A percentile compares a stretch with the other conserved stretches of the same genome.
These are phyloP conservation scores for Cercophora sp. DNA, from an alignment of 495 filamentous ascomycete genomes.

Conservation along the genomic window DNA sequence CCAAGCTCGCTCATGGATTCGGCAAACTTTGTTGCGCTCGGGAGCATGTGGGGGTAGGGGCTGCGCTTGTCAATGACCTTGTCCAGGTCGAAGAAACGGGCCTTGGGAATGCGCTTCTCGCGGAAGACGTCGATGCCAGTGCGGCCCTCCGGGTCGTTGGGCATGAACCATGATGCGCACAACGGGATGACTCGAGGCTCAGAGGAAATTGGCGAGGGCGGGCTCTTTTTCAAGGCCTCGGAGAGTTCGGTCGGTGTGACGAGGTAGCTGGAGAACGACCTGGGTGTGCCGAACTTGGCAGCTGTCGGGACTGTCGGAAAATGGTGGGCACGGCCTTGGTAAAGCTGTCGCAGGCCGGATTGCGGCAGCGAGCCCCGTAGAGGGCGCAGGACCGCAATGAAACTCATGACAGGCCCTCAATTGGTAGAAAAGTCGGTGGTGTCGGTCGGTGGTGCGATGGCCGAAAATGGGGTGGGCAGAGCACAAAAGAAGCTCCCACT, in stretches of 20 bases:
- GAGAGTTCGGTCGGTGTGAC: slow-evolving; percentile 79
- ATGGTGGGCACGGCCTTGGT: slow-evolving; percentile 15
- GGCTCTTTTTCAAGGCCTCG: slow-evolving; percentile 71
- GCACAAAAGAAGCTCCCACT: neutral
- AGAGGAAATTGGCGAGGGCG: slow-evolving; percentile 67
- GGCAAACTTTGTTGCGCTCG: slow-evolving; percentile 72
- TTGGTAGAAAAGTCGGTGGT: slow-evolving; percentile 2
- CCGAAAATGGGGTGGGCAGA: neutral
- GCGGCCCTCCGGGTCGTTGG: slow-evolving; percentile 69
- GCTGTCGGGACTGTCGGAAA: slow-evolving; percentile 11
- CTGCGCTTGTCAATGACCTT: slow-evolving; percentile 80
- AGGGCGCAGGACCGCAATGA: slow-evolving; percentile 33
- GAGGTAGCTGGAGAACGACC: slow-evolving; percentile 71
- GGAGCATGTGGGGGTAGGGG: slow-evolving; percentile 96
- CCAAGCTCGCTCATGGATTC: slow-evolving; percentile 84
- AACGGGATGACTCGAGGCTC: slow-evolving; percentile 79
- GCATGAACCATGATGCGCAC: slow-evolving; percentile 93
- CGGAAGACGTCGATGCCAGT: slow-evolving; percentile 74
- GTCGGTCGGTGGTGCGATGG: neutral
- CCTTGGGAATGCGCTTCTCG: slow-evolving; percentile 71
- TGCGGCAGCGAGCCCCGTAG: slow-evolving; percentile 32
- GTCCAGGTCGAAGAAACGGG: slow-evolving; percentile 97
- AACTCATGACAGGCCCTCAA: slow-evolving; percentile 33
- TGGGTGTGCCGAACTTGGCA: slow-evolving; percentile 14
- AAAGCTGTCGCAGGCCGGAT: slow-evolving; percentile 18